A percentile compares a stretch with the other conserved stretches of the same genome.
Evolutionary conservation across 305 asterid genomes (phyloP).

Genomic region (Vinca major): DNA sequence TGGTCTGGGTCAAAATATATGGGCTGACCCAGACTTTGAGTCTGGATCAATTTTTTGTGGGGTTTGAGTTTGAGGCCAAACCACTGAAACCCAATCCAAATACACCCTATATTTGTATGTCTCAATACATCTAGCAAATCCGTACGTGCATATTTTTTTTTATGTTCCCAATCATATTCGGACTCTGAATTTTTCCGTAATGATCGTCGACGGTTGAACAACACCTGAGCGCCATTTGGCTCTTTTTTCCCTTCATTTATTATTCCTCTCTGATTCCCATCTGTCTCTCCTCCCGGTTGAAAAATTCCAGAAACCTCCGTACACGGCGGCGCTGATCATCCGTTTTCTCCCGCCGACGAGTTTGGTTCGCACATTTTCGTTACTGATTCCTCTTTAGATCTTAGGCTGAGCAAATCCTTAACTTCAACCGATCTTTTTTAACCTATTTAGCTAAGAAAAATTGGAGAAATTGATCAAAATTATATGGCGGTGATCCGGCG

Average conservation of each 20-base stretch:
- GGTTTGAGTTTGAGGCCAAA: too few species aligned
- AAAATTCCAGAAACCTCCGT: conserved; percentile 18
- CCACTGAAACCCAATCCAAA: too few species aligned
- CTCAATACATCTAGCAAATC: too few species aligned
- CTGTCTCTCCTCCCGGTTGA: conserved; percentile 10
- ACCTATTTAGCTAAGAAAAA: neutral
- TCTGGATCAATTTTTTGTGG: too few species aligned
- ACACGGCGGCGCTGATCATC: conserved; percentile 1
- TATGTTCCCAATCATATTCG: too few species aligned
- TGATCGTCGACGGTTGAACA: conserved; percentile 23
- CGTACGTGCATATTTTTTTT: too few species aligned
- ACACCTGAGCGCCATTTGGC: conserved; percentile 15
- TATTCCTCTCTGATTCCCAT: conserved; percentile 15
- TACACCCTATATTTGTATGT: too few species aligned
- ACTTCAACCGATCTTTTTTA: neutral
- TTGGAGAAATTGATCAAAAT: neutral
- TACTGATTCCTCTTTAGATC: neutral
- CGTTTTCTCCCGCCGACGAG: neutral
- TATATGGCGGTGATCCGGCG: conserved; percentile 33
- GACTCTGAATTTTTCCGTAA: conserved; percentile 6
- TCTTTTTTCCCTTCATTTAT: neutral
- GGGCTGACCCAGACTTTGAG: too few species aligned
- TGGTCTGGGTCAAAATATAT: too few species aligned
- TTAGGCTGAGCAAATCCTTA: too few species aligned
- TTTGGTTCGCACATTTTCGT: neutral